Evolutionary conservation across 2,329 filamentous ascomycete genomes (phyloP), one percentile per base, ranked within the genome.

Genomic region (Aspergillus eucalypticola): DNA sequence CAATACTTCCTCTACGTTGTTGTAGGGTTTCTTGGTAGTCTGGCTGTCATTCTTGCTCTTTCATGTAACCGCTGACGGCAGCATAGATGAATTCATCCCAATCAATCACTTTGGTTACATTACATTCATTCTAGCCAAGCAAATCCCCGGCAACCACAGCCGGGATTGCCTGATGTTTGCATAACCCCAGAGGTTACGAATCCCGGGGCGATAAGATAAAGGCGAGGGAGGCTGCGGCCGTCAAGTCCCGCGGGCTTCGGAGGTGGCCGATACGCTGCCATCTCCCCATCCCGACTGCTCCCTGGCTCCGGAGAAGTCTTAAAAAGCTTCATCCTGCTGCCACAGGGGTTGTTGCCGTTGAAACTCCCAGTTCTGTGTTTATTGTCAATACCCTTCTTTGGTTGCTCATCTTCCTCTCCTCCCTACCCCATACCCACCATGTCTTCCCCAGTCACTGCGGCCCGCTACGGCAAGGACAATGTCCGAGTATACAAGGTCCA

Each of bases 401-500:
- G 7, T 51, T 23, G 53, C 58, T 55, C 41, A 56, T 46, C 32
- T 21, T 38, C 38, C 50, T 29, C 17, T 50, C 38, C 54, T 52
- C 49, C 35, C 32, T 39, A 48, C 29, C 25, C 32, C 44, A 41
- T 44, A 46, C 59, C 39, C 64, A 71, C 41, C 38, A 77, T 76
- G 73, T 67, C 67, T 52, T 59, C 82, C 72, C 63, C 72, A 63
- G 67, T 82, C 54, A 70, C 76, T 59, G 76, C 79, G 65, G 79
- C 79, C 60, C 78, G 79, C 60, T 82, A 82, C 69, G 80, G 80
- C 67, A 82, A 99, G 87, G 95, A 98, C 86, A 98, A 99, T 82
- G 90, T 99, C 84, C 93, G 95, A 73, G 87, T 99, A 71, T 96
- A 90, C 87, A 99, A 99, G 80, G 92, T 97, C 72, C 84, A 96